These are phyloP conservation scores for Podospora fimiseda DNA, from an alignment of 495 filamentous ascomycete species.

Conservation along the genomic window DNA sequence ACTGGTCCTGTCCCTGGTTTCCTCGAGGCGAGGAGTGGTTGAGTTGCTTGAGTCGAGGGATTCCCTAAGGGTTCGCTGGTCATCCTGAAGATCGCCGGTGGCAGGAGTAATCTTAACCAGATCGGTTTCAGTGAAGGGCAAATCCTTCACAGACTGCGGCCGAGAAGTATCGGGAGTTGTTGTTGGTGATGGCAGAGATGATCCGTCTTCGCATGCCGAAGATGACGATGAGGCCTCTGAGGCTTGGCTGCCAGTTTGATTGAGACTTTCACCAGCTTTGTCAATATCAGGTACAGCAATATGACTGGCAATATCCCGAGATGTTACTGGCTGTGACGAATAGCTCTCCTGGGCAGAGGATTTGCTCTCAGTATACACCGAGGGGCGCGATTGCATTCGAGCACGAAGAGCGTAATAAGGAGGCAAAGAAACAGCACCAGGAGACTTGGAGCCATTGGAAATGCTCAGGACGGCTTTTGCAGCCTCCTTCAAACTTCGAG, in stretches of 20 bases:
- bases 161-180: conserved; percentile 44
- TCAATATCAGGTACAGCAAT: background rate
- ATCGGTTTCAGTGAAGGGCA: conserved; percentile 10
- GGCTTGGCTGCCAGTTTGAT: conserved; percentile 14
- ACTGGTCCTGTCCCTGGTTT: conserved; percentile 10
- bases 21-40: conserved; percentile 19
- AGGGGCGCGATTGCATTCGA: conserved; percentile 12
- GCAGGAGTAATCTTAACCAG: background rate
- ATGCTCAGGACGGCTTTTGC: conserved; percentile 21
- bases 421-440: conserved; percentile 1
- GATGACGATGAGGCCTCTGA: conserved; percentile 43
- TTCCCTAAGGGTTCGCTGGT: conserved; percentile 21
- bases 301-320: background rate
- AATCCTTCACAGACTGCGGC: conserved; percentile 36
- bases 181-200: conserved; percentile 31
- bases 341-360: background rate
- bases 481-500: conserved; percentile 22
- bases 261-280: conserved; percentile 11
- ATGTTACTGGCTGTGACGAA: background rate
- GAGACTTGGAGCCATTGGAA: conserved; percentile 6
- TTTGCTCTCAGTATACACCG: background rate
- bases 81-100: conserved; percentile 9
- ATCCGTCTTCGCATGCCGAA: conserved; percentile 38
- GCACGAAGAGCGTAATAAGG: conserved; percentile 15
- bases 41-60: conserved; percentile 18